Evolutionary conservation across 495 filamentous ascomycete species (phyloP), one percentile per base, ranked within the genome.

Genomic region (Aspergillus steynii): DNA sequence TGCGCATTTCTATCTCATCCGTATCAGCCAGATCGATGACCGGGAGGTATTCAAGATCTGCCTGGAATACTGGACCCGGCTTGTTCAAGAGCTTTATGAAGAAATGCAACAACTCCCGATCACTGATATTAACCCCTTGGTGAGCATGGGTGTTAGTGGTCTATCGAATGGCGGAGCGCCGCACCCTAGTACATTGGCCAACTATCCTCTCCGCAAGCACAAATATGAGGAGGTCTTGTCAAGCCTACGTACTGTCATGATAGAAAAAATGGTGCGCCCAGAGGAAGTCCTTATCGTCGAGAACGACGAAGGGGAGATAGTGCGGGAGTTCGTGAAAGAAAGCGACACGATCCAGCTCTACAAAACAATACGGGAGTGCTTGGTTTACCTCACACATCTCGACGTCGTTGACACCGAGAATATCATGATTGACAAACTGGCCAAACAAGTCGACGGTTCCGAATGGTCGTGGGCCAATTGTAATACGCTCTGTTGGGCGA

Each of bases 391-490:
- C 45, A 99, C 96, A 10, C 95, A 99, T 80, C 80, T 99, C 66
- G 95, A 98, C 71, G 96, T 99, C 20, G 86, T 96, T 50, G 95
- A 98, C 69, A 99, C 94, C 0, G 95, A 99, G 71, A 87, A 88
- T 32, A 99, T 99, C 75, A 98, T 99, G 96, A 96, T 96, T 14
- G 96, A 99, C 65, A 99, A 99, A 73, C 82, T 99, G 45, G 85
- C 91, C 12, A 88, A 91, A 57, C 95, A 98, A 75, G 95, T 99
- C 26, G 93, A 98, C 72, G 92, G 92, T 14, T 81, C 83, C 14
- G 95, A 99, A 75, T 99, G 95, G 95, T 98, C 96, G 12, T 99
- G 95, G 95, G 90, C 89, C 58, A 98, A 98, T 76, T 99, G 95
- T 84, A 99, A 99, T 74, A 97, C 95, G 2, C 86, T 99, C 12